Base-by-base conservation (phyloP, 257 asterid species). In the Nicotiana paniculata region DNA sequence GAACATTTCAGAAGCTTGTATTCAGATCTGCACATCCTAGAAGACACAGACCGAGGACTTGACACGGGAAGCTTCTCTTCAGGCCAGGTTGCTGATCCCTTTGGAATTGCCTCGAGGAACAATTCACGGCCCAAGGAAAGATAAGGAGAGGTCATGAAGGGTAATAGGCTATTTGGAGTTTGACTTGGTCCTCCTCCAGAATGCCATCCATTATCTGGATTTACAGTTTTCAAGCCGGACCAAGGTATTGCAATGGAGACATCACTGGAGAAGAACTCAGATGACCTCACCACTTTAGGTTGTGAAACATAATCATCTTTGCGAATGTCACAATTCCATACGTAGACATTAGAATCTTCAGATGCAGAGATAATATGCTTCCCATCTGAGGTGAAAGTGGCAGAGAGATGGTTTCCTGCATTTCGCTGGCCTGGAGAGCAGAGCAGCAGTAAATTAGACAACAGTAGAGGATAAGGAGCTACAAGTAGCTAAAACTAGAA, bases 61-160 rank as follows among this genome's bases (percentile, higher is more conserved):
- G 95, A 84, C 11, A 78, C 17, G 1, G 93, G 95, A 77, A 93
- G 99, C 90, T 95, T 97, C 84, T 97, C 99, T 86, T 97, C 99
- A 0, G 99, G 99, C 99, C 99, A 97, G 54, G 99, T 97, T 17
- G 97, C 99, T 1, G 98, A 90, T 74, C 93, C 96, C 79, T 86
- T 90, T 13, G 93, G 87, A 81, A 82, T 86, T 66, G 95, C 85
- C 85, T 90, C 98, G 2, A 91, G 55, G 82, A 85, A 91, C 65
- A 89, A 87, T 61, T 93, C 95, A 53, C 89, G 91, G 76, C 88
- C 88, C 77, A 89, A 80, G 9, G 97, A 91, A 85, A 90, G 90
- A 81, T 87, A 88, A 39, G 90, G 83, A 4, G 93, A 87, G 37
- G 92, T 5, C 28, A 75, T 88, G 83, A 90, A 91, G 9, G 92